Evolutionary conservation across 2,329 filamentous ascomycete genomes (phyloP), one percentile per base, ranked within the genome.

Genomic region (Blastomyces parvus): DNA sequence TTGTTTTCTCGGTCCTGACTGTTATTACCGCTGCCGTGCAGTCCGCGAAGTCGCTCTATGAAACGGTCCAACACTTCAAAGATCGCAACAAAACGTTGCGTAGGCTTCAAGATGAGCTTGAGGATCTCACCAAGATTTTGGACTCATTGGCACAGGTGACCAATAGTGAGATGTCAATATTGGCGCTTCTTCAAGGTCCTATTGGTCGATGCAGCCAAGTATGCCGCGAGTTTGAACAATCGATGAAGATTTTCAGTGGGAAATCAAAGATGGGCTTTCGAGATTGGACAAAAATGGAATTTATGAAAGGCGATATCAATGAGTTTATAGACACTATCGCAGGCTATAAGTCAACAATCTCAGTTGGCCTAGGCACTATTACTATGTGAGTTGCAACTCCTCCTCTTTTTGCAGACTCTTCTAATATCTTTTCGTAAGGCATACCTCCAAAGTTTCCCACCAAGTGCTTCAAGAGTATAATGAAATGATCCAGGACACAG

Each of bases 161-260:
- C 42, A 65, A 67, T 66, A 57, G 48, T 36, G 72, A 73, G 46
- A 61, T 61, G 46, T 69, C 71, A 59, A 68, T 73, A 62, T 60
- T 73, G 58, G 64, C 59, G 38, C 74, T 77, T 65, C 70, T 78
- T 14, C 48, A 71, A 68, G 73, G 70, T 55, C 76, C 76, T 64
- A 68, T 78, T 65, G 64, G 66, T 53, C 73, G 74, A 67, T 78
- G 75, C 68, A 70, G 64, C 65, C 67, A 74, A 64, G 56, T 77
- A 63, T 77, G 74, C 65, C 62, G 64, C 61, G 76, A 77, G 11
- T 77, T 77, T 56, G 72, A 76, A 67, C 63, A 61, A 9, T 69
- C 72, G 50, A 77, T 78, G 71, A 67, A 73, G 63, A 64, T 52
- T n/a, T 78, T 77, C 63, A 63, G 62, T 61, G 67, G 63, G 4